phyloP scores from a whole-genome alignment of 768 basidiomycete genomes.

The Lentinula lateritia region DNA sequence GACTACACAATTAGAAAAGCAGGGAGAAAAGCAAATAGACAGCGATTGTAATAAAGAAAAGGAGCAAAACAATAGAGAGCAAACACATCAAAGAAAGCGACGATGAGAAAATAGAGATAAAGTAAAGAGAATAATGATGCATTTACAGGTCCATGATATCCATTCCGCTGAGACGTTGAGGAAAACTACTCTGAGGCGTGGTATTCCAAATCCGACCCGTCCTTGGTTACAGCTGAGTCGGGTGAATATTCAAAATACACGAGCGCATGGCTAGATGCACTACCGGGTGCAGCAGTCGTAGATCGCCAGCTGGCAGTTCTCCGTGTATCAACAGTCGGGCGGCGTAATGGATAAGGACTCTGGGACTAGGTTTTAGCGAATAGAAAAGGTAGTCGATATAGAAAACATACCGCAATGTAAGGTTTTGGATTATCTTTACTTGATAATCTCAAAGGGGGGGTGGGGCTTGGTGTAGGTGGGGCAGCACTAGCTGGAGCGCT shows the following conservation, averaged over 20 bases:
- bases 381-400: not conserved
- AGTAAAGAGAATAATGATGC: not conserved
- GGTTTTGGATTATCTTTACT: not conserved
- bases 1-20: not conserved
- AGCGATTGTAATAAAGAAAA: not conserved
- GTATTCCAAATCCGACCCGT: not conserved
- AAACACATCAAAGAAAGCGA: not conserved
- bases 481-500: constrained; percentile 28
- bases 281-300: not conserved
- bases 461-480: constrained; percentile 3
- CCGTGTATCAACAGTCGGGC: constrained; percentile 16
- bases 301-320: constrained; percentile 20
- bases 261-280: not conserved
- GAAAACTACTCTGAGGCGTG: not conserved
- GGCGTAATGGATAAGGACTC: constrained; percentile 10
- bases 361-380: not conserved
- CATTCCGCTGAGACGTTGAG: not conserved
- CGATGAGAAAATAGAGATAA: not conserved
- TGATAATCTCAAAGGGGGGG: not conserved
- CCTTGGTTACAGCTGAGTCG: not conserved
- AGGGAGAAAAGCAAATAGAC: not conserved
- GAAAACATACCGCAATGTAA: not conserved
- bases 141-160: not conserved
- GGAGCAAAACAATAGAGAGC: not conserved
- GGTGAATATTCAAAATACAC: not conserved